phyloP scores from a whole-genome alignment of 139 green algal genomes.

The Diplosphaera chodatii region DNA sequence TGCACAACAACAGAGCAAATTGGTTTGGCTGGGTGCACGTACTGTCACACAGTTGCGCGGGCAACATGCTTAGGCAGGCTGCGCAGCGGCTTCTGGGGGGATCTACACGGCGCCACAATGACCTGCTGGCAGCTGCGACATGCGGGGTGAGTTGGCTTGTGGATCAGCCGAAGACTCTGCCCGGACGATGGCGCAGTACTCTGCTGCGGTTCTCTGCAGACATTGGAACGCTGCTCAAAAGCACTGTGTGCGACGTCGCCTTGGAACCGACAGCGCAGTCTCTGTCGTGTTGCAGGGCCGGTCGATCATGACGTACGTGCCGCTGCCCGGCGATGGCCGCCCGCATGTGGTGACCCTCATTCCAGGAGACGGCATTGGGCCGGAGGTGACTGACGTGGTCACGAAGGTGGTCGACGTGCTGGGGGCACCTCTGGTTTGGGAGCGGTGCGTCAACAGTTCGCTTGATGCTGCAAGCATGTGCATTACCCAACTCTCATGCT shows the following conservation, averaged over 20 bases:
- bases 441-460: constrained; percentile 7
- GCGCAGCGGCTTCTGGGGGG: not conserved
- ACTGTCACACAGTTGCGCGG: no score
- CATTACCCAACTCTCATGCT: not conserved
- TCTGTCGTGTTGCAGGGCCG: constrained; percentile 15
- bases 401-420: constrained; percentile 33
- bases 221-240: no score
- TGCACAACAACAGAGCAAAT: no score
- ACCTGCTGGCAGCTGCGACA: not conserved
- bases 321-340: constrained; percentile 9
- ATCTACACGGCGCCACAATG: no score
- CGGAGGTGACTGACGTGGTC: constrained; percentile 65
- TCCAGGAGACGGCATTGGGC: constrained; percentile 79
- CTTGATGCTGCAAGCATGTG: no score
- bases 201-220: no score
- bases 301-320: constrained; percentile 22
- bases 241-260: no score
- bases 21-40: no score
- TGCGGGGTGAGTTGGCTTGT: not conserved
- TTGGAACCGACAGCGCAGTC: no score
- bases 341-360: constrained; percentile 32
- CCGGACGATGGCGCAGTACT: no score
- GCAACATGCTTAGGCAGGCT: not conserved
- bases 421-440: constrained; percentile 18
- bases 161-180: no score